These are phyloP conservation scores for Nakaseomyces bracarensis DNA, from an alignment of 1,139 yeast species.

Conservation along the genomic window DNA sequence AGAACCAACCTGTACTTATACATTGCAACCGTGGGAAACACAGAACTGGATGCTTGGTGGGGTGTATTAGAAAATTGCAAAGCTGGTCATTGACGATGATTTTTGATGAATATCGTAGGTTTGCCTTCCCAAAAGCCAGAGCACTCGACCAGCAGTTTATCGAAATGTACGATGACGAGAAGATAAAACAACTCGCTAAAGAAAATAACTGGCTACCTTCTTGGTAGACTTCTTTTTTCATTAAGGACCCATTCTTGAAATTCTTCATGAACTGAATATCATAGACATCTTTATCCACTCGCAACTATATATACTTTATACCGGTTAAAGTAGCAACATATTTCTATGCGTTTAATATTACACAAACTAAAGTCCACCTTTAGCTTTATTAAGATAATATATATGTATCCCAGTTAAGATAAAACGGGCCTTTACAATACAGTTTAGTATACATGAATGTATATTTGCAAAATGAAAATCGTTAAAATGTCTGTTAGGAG, in stretches of 20 bases:
- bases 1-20: slow-evolving; percentile 79
- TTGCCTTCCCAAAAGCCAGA: slow-evolving; percentile 90
- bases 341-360: too few species aligned
- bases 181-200: slow-evolving; percentile 46
- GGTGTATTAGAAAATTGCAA: slow-evolving; percentile 80
- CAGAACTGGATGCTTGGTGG: slow-evolving; percentile 91
- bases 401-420: too few species aligned
- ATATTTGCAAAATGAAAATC: too few species aligned
- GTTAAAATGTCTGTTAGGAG: too few species aligned
- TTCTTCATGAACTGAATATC: too few species aligned
- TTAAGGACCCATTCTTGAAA: too few species aligned
- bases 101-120: slow-evolving; percentile 87
- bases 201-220: slow-evolving; percentile 56
- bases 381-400: too few species aligned
- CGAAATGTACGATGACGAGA: slow-evolving; percentile 69
- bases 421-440: too few species aligned
- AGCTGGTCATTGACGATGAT: slow-evolving; percentile 90
- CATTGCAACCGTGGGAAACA: slow-evolving; percentile 97
- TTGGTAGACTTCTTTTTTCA: slow-evolving; percentile 51
- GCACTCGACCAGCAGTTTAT: slow-evolving; percentile 94
- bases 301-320: slow-evolving; percentile 3
- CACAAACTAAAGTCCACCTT: too few species aligned
- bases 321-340: slow-evolving; percentile 7
- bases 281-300: background rate
- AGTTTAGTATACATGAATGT: too few species aligned